Evolutionary conservation across 257 asterid species (phyloP), one percentile per base, ranked within the genome.

Genomic region (Solanum habrochaites): DNA sequence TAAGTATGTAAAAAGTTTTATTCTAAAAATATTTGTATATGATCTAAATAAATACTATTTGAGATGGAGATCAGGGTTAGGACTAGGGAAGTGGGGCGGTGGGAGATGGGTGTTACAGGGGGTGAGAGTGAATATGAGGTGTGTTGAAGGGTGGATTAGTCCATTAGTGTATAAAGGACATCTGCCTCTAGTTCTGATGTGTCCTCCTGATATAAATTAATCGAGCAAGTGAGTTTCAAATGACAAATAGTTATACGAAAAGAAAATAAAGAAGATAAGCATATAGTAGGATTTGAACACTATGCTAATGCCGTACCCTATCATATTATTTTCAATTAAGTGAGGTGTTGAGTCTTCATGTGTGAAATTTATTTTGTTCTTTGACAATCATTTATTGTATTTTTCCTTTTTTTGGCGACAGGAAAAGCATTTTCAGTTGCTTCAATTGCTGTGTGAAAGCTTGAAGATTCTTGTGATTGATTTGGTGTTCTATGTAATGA

Each of bases 371-470:
- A 1, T 32, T 27, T 31, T 31, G 6, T 29, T 29, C 13, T 43
- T 45, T 4, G n/a, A 1, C n/a, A 42, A 7, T 42, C 60, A n/a
- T 8, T 25, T 11, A 20, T 2, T 25, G 1, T 4, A 7, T 0
- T 77, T 75, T 27, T 25, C 74, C 1, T 56, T 85, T 5, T 45
- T 84, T 88, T 15, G 69, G 32, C 97, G 99, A 91, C 91, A n/a
- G 96, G 94, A 94, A 98, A 87, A 94, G 95, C 92, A 88, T 96
- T 90, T 93, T 95, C 88, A 91, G 97, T 86, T 96, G 89, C 93
- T 95, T 96, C 90, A 96, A 94, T 89, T 96, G 99, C 83, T 96
- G 97, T 18, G 98, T 87, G 73, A 96, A 94, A 89, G 97, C 98
- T 23, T 96, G 91, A 78, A 93, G 52, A 11, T 49, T 23, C 67